Evolutionary conservation across 1,284 basidiomycete species (phyloP), one percentile per base, ranked within the genome.

Genomic region (Marasmius fiardii): DNA sequence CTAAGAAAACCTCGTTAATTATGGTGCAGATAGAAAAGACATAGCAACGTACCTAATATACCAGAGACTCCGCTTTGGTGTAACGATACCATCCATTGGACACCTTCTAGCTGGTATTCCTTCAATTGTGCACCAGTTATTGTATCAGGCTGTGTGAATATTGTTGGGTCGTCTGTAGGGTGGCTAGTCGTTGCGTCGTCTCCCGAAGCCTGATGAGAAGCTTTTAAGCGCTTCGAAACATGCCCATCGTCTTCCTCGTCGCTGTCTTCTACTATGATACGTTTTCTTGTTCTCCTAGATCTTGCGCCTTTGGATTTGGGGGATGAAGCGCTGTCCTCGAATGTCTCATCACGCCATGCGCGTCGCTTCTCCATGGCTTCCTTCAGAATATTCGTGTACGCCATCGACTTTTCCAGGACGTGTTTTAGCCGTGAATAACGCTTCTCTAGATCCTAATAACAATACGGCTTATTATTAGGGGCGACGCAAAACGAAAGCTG

Each of bases 61-160:
- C 96, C 95, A 37, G 94, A 95, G 51, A 98, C 87, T 2, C 96
- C 95, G 64, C 96, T 97, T 71, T 93, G 87, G 70, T 95, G 93
- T 10, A 99, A 74, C 33, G 87, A 88, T 4, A 92, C 88, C 88
- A 99, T 93, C 96, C 96, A 99, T 61, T 96, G 92, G 14, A 98
- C 83, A 4, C 96, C 96, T 52, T 95, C 93, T 1, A 98, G 79
- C 69, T 99, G 96, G 67, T 98, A 98, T 47, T 90, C 83, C 64
- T 94, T 92, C 61, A 98, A 71, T 51, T 75, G 89, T 1, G 88
- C 92, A 5, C 95, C 95, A 0, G 92, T 95, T 43, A 98, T 76
- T 14, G 95, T 73, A 1, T 77, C 74, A 0, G 95, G 93, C 69
- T 96, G 94, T 47, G 80, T 68, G 61, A 87, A 85, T 43, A 76